Evolutionary conservation across 129 eudicot species (phyloP), one percentile per base, ranked within the genome.

Genomic region (Flaveria brownii): DNA sequence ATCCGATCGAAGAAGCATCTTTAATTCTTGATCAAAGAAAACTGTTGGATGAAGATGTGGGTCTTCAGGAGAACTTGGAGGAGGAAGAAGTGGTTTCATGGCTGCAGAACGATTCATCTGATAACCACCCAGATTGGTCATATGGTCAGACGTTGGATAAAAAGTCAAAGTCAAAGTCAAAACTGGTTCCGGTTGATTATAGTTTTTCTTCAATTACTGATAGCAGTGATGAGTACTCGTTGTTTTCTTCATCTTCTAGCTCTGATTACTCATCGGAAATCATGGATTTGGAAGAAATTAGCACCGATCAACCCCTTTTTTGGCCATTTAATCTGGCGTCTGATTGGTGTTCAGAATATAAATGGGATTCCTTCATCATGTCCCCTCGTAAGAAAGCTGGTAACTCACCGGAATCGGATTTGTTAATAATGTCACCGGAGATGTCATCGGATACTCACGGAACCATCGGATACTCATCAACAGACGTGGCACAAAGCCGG

Each of bases 1-100:
- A 75, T 45, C 86, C 91, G 36, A 75, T 74, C 5, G 84, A 79
- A 78, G 91, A 84, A 81, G 86, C 83, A 15, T 84, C 57, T n/a
- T 68, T 70, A 65, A 79, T 81, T 69, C 82, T 83, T 56, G 66
- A 76, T 59, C 77, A 74, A 71, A 77, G 16, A 52, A 61, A 63
- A 46, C 6, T 6, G 10, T 36, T 65, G 2, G 75, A 68, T 57
- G 66, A 54, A 10, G 23, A 61, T 39, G 36, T 30, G 9, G 12
- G 63, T 22, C 74, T 63, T 28, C 79, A 77, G 6, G 80, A 80
- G 28, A 46, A 41, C 2, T 67, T 77, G 17, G 71, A 83, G 51
- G 83, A 80, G 43, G 82, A 86, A 46, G 85, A 86, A 68, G 85
- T 73, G 39, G 22, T 67, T 36, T 79, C 83, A 10, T 80, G 86